These are phyloP conservation scores for Eremochloa ophiuroides DNA, from an alignment of 176 grass and related monocot genomes.

Conservation along the genomic window DNA sequence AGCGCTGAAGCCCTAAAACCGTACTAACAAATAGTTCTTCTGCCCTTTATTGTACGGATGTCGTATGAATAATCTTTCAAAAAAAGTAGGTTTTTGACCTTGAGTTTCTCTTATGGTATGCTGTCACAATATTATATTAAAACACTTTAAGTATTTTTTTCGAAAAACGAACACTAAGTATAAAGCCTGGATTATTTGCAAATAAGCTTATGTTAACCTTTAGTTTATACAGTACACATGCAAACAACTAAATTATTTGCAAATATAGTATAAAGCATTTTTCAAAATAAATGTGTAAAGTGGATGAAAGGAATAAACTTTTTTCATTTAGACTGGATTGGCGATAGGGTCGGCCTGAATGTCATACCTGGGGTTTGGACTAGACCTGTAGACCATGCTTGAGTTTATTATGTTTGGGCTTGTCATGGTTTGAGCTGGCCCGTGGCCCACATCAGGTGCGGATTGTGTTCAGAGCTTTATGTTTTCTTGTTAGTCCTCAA, in stretches of 20 bases:
- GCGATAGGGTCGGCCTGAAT: too few relatives aligned
- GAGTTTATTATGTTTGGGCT: neutral
- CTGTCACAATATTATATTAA: neutral
- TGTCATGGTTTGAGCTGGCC: neutral
- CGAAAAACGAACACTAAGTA: too few relatives aligned
- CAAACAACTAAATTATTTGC: neutral
- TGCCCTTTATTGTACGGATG: neutral
- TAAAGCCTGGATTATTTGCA: too few relatives aligned
- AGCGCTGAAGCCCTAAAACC: too few relatives aligned
- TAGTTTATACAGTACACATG: neutral
- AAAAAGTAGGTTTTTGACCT: neutral
- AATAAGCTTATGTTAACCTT: too few relatives aligned
- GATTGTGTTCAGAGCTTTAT: neutral
- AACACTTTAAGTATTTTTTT: too few relatives aligned
- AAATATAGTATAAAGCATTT: neutral
- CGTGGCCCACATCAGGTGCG: neutral
- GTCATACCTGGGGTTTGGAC: neutral
- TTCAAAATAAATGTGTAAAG: neutral
- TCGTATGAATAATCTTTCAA: neutral
- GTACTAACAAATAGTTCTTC: neutral
- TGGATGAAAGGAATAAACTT: neutral
- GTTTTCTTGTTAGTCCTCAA: neutral
- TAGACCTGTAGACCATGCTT: neutral
- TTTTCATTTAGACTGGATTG: neutral
- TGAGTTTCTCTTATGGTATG: neutral